A percentile compares a stretch with the other conserved stretches of the same genome.
These are phyloP conservation scores for Pythium aphanidermatum DNA, from an alignment of 352 stramenopile species.

Conservation along the genomic window DNA sequence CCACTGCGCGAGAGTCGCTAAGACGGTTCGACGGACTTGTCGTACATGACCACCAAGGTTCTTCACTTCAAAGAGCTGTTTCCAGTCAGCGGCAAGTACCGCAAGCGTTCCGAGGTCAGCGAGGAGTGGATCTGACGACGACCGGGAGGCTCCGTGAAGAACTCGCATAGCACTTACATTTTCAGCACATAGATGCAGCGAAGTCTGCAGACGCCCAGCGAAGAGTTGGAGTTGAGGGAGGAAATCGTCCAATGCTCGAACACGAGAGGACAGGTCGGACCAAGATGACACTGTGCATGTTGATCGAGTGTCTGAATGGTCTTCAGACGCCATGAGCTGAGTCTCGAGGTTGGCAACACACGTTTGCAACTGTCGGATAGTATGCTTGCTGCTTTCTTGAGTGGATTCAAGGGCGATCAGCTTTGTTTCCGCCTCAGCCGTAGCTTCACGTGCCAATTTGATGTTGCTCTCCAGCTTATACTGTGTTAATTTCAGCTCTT, in stretches of 20 bases:
- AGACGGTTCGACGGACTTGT: conserved; percentile 25
- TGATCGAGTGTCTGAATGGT: neutral
- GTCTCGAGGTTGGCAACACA: conserved; percentile 5
- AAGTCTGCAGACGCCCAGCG: conserved; percentile 20
- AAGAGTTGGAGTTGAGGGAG: conserved; percentile 36
- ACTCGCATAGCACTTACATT: conserved; percentile 20
- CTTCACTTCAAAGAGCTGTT: conserved; percentile 3
- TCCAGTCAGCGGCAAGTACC: conserved; percentile 5
- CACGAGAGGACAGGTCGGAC: conserved; percentile 8
- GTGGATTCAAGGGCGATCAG: too few relatives aligned
- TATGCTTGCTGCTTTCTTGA: too few relatives aligned
- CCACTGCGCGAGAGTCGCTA: conserved; percentile 38
- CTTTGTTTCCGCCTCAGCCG: too few relatives aligned
- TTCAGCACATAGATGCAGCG: conserved; percentile 28
- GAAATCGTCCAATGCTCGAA: conserved; percentile 32
- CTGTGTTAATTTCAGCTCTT: neutral
- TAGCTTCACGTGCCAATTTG: neutral
- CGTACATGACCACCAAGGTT: conserved; percentile 10
- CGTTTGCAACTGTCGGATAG: too few relatives aligned
- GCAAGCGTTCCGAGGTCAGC: neutral
- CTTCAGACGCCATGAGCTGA: conserved; percentile 8
- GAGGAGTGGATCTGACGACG: neutral
- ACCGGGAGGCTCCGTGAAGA: neutral
- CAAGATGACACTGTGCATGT: conserved; percentile 1
- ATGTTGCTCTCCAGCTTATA: neutral